Percentiles rank a stretch among this genome's conserved stretches.
phyloP scores from a whole-genome alignment of 139 green algal genomes.

The Monoraphidium neglectum region DNA sequence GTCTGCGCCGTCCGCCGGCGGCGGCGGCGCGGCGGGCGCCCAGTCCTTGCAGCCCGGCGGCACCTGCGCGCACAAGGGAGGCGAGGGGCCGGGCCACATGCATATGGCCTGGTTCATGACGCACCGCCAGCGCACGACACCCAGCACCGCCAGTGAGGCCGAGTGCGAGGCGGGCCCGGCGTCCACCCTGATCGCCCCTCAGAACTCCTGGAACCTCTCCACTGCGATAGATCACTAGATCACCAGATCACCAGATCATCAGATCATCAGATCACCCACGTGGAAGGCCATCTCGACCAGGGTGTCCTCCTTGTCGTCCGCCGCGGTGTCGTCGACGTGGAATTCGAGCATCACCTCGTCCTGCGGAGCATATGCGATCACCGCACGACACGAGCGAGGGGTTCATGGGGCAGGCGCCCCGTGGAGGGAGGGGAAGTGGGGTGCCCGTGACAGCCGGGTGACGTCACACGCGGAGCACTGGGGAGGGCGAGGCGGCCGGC shows the following conservation, averaged over 20 bases:
- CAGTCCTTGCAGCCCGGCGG: constrained; percentile 42
- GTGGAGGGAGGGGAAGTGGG: neutral
- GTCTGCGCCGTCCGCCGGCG: neutral
- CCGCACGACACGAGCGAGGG: neutral
- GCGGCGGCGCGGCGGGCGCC: neutral
- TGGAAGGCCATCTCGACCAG: constrained; percentile 91
- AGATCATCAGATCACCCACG: constrained; percentile 25
- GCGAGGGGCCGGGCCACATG: no score
- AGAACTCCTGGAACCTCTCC: constrained; percentile 82
- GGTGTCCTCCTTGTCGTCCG: constrained; percentile 71
- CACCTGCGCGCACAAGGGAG: no score
- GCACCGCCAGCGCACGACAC: no score
- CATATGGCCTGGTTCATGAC: no score
- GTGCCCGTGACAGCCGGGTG: neutral
- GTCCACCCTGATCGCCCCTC: no score
- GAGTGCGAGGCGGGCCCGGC: no score
- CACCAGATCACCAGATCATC: no score
- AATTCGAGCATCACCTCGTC: constrained; percentile 96
- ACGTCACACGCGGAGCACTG: neutral
- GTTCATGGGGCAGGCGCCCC: neutral
- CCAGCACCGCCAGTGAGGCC: no score
- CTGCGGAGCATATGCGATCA: constrained; percentile 22
- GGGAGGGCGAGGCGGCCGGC: neutral
- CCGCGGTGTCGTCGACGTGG: constrained; percentile 83
- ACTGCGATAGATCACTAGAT: constrained; percentile 75